Evolutionary conservation across 208 protist species (phyloP).

Genomic region (Acanthamoeba pearcei): DNA sequence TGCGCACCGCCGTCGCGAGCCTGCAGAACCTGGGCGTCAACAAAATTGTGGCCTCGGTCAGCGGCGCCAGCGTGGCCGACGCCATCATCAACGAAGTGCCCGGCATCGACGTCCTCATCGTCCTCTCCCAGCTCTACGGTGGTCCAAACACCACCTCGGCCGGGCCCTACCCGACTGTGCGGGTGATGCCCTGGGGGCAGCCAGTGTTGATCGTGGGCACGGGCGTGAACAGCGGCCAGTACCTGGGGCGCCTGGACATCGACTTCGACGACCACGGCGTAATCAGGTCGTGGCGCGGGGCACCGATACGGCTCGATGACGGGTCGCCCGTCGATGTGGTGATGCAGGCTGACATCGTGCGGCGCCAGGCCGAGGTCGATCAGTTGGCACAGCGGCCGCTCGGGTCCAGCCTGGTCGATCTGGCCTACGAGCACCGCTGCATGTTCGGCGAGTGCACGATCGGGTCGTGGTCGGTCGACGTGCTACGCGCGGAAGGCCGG

Average conservation of each 20-base stretch:
- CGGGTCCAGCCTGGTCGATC: too few species aligned
- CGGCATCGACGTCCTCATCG: constrained; percentile 67
- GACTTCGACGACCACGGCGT: constrained; percentile 46
- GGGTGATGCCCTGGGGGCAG: not conserved
- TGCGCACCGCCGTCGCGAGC: not conserved
- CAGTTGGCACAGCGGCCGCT: too few species aligned
- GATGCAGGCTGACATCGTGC: constrained; percentile 12
- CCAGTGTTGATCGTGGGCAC: constrained; percentile 54
- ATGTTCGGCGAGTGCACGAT: constrained; percentile 49
- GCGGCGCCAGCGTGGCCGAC: not conserved
- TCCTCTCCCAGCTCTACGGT: not conserved
- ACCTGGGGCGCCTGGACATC: constrained; percentile 16
- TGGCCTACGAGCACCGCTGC: too few species aligned
- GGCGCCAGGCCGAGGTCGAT: too few species aligned
- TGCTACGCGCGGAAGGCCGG: not conserved
- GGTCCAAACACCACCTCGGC: not conserved
- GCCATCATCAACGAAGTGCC: constrained; percentile 31
- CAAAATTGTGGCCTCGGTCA: constrained; percentile 57
- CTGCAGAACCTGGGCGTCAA: constrained; percentile 29
- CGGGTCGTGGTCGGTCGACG: constrained; percentile 13
- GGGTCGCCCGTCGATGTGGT: not conserved
- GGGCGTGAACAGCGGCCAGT: constrained; percentile 18
- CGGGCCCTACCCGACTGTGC: not conserved
- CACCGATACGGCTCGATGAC: too few species aligned
- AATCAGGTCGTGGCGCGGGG: not conserved